Evolutionary conservation across 2,329 filamentous ascomycete genomes (phyloP).

Genomic region (Leptographium procerum): DNA sequence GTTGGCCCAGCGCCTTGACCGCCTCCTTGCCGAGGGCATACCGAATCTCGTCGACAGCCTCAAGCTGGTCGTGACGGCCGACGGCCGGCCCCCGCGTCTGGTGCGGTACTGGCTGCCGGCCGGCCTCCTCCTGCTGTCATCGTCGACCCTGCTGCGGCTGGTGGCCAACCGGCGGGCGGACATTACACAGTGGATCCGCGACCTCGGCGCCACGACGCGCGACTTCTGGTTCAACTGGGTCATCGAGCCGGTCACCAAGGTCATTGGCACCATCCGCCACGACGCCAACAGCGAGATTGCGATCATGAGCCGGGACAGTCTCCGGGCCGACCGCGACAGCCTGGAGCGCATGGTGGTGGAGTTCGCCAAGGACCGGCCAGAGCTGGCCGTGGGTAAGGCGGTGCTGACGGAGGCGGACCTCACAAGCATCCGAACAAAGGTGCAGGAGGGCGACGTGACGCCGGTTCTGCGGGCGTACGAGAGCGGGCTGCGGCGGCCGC

Average conservation of each 20-base stretch:
- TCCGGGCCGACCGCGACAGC: slow-evolving; percentile 81
- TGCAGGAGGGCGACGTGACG: slow-evolving; percentile 85
- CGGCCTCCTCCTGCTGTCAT: slow-evolving; percentile 61
- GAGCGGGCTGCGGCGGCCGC: slow-evolving; percentile 69
- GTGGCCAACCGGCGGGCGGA: slow-evolving; percentile 64
- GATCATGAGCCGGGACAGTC: slow-evolving; percentile 87
- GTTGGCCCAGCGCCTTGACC: slow-evolving; percentile 54
- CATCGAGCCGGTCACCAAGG: slow-evolving; percentile 67
- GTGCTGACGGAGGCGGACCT: slow-evolving; percentile 59
- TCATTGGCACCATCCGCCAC: slow-evolving; percentile 86
- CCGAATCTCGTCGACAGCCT: slow-evolving; percentile 54
- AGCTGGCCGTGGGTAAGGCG: slow-evolving; percentile 37
- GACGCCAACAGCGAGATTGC: slow-evolving; percentile 89
- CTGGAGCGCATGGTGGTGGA: slow-evolving; percentile 97
- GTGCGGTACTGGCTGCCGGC: slow-evolving; percentile 85
- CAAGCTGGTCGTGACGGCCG: slow-evolving; percentile 41
- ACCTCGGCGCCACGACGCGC: slow-evolving; percentile 64
- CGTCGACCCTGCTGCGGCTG: slow-evolving; percentile 74
- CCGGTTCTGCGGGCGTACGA: slow-evolving; percentile 88
- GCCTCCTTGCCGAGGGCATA: slow-evolving; percentile 57
- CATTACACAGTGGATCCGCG: slow-evolving; percentile 67
- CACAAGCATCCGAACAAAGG: slow-evolving; percentile 61
- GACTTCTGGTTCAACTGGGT: slow-evolving; percentile 99
- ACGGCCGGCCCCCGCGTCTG: slow-evolving; percentile 64
- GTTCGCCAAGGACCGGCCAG: slow-evolving; percentile 76